Percentiles rank a stretch among this genome's conserved stretches.
These are phyloP conservation scores for Canavalia ensiformis DNA, from an alignment of 306 rosid genomes.

Conservation along the genomic window DNA sequence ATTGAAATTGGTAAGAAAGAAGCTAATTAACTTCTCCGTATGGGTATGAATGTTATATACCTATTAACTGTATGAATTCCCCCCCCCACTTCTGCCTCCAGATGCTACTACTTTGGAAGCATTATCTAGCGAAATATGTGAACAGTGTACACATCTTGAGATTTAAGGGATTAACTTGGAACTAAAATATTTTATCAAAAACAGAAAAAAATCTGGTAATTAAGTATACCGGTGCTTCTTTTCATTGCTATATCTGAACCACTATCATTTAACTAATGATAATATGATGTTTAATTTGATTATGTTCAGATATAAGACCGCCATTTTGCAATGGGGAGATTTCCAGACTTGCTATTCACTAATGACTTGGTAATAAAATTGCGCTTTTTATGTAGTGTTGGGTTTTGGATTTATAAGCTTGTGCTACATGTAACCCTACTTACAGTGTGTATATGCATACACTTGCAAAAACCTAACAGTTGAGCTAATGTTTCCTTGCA, in stretches of 20 bases:
- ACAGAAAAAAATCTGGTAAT: not conserved
- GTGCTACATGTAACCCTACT: not conserved
- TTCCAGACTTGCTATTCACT: not conserved
- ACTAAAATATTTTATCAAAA: conserved; percentile 12
- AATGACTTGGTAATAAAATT: not conserved
- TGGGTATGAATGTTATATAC: conserved; percentile 27
- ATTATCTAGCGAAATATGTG: conserved; percentile 21
- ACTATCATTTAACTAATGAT: conserved; percentile 8
- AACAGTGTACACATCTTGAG: conserved; percentile 12
- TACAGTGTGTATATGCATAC: not conserved
- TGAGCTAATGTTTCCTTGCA: conserved; percentile 14
- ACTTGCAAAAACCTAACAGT: not conserved
- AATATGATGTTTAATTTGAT: not conserved
- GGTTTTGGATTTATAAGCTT: conserved; percentile 6
- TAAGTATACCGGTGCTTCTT: not conserved
- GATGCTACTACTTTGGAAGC: conserved; percentile 16
- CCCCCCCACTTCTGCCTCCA: conserved; percentile 15
- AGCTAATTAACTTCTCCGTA: not conserved
- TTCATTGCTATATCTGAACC: not conserved
- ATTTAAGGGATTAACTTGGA: not conserved
- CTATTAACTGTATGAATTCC: not conserved
- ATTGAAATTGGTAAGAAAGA: conserved; percentile 81
- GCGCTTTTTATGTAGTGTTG: conserved; percentile 22
- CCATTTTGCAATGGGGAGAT: not conserved
- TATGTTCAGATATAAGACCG: conserved; percentile 17